A percentile compares a stretch with the other conserved stretches of the same genome.
Evolutionary conservation across 148 eudicot genomes (phyloP).

Genomic region (Dysphania ambrosioides): DNA sequence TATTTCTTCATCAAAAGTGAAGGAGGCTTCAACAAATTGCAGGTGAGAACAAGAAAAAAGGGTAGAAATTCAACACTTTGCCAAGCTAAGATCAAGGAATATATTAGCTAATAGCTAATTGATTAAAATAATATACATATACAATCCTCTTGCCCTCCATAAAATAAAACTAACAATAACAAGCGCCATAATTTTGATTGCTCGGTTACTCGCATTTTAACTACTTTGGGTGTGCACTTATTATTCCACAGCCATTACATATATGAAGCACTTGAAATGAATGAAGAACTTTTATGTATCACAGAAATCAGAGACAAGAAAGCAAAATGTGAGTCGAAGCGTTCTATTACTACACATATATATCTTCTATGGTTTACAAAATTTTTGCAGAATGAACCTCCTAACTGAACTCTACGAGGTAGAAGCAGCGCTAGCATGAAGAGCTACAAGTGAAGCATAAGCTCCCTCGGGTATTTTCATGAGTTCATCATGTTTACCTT

Average conservation of each 20-base stretch:
- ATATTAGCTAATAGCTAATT: too few relatives aligned
- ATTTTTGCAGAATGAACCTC: neutral
- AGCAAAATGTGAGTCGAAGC: neutral
- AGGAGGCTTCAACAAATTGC: too few relatives aligned
- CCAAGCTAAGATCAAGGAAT: too few relatives aligned
- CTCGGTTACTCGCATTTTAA: neutral
- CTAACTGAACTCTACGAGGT: neutral
- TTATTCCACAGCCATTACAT: neutral
- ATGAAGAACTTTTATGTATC: too few relatives aligned
- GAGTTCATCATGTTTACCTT: slow-evolving; percentile 67
- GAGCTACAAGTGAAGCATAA: slow-evolving; percentile 72
- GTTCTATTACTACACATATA: too few relatives aligned
- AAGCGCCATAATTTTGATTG: too few relatives aligned
- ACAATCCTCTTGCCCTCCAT: too few relatives aligned
- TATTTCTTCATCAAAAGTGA: too few relatives aligned
- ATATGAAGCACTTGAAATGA: neutral
- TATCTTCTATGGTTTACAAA: neutral
- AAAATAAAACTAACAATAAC: too few relatives aligned
- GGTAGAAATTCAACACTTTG: too few relatives aligned
- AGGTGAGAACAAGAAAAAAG: too few relatives aligned
- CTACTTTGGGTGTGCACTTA: neutral
- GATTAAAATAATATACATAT: too few relatives aligned
- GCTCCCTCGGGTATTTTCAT: slow-evolving; percentile 53
- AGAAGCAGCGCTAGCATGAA: slow-evolving; percentile 35
- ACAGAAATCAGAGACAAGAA: neutral